Evolutionary conservation across 768 basidiomycete genomes (phyloP), one percentile per base, ranked within the genome.

Genomic region (Termitomyces sp.): DNA sequence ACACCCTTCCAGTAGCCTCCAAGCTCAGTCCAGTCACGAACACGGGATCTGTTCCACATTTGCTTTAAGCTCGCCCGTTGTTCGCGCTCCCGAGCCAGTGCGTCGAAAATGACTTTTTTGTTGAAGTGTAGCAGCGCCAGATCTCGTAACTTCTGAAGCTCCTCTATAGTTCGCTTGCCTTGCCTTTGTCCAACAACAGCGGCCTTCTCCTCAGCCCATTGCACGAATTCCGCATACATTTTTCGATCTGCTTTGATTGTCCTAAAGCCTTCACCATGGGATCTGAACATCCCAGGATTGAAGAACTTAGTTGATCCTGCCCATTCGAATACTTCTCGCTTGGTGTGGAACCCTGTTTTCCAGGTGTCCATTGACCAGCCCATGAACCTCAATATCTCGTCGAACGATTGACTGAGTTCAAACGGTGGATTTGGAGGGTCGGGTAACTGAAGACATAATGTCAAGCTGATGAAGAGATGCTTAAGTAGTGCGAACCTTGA

Each of bases 151-250:
- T 53, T 57, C 64, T 52, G 55, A 13, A 55, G 64, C 42, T 59
- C 58, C 49, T 65, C 52, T 50, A 62, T 32, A 10, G 39, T 57
- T 24, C 39, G 47, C 22, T 42, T 42, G 58, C 47, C 46, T 62
- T 13, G 44, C 7, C 30, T 43, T 34, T 57, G 52, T 27, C 66
- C 18, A 10, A 14, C 58, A 42, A 60, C 56, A 9, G 61, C 13
- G 32, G 20, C 20, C 56, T 64, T 67, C 40, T 65, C 68, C 32
- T 73, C 65, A 10, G 74, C 80, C 79, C 81, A 89, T 7, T 71
- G 63, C 7, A 86, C 72, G 56, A 89, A 90, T 50, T 81, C 77
- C 8, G 71, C 68, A 62, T 86, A 88, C 86, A 89, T 86, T 37
- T 64, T 72, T n/a, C 88, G 78, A 24, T 75, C 77, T 26, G 68